Evolutionary conservation across 208 protist species (phyloP), one percentile per base, ranked within the genome.

Genomic region (Sergeia podlipaevii): DNA sequence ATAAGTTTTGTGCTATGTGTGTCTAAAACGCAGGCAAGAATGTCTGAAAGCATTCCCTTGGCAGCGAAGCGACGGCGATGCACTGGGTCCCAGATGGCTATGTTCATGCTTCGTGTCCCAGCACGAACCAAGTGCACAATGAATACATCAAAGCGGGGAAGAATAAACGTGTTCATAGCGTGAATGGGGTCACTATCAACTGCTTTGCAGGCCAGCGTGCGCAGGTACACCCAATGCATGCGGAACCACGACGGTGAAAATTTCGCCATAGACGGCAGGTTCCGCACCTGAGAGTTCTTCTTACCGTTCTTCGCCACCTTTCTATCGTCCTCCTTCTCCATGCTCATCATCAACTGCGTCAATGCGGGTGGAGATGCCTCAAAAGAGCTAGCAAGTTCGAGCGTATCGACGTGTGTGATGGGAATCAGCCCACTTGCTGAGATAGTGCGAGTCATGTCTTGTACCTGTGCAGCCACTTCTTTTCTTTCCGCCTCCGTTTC

Each of bases 31-130:
- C 77, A 87, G 32, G 65, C 73, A 2, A 94, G 65, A 5, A 91
- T 69, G 62, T 94, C 86, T 1, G 86, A 91, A 34, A 94, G 70
- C 80, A 94, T 91, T 6, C 86, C 86, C 45, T 89, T 89, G 6
- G 80, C 77, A 1, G 57, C 54, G 56, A 75, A 85, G 33, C 79
- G 79, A 28, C 67, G 70, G 13, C 57, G 66, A 1, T 64, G 67
- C 32, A 75, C 45, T 10, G 77, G 74, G 36, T 88, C 68, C 70
- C 73, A 94, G 4, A 90, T 49, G 2, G 74, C 70, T 20, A 91
- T 51, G 51, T 84, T 89, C 21, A 94, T 69, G 29, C 74, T 76
- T 4, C 76, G 79, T 23, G 82, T 74, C 18, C 86, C 86, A 0
- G 82, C 70, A 2, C 69, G 74, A 17, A 94, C 86, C n/a, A 94